phyloP scores from a whole-genome alignment of 2,329 filamentous ascomycete genomes.

The Lomentospora prolificans region DNA sequence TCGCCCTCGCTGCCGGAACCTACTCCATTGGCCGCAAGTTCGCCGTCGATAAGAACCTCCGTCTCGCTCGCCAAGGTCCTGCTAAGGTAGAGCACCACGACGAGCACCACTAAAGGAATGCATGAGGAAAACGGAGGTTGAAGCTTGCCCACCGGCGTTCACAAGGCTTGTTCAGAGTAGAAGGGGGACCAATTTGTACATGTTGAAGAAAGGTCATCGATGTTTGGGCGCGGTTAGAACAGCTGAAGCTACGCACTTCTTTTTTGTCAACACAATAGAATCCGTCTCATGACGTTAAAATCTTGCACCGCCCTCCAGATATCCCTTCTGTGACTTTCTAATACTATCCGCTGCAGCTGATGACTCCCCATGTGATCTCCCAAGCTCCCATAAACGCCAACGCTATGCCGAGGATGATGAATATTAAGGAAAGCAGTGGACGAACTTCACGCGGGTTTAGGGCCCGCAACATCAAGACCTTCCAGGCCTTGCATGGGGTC shows the following conservation, averaged over 20 bases:
- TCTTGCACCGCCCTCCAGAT: neutral
- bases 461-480: constrained; percentile 86
- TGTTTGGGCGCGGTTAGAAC: neutral
- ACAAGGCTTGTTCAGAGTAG: constrained; percentile 4
- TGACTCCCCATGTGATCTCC: neutral
- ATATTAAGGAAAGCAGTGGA: constrained; percentile 15
- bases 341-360: neutral
- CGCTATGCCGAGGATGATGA: constrained; percentile 31
- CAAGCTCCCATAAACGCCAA: constrained; percentile 28
- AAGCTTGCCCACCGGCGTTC: neutral
- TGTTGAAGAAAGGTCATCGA: constrained; percentile 1
- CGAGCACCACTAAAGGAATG: constrained; percentile 23
- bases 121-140: constrained; percentile 4
- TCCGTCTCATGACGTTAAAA: constrained; percentile 1
- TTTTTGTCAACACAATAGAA: constrained; percentile 3
- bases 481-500: constrained; percentile 97
- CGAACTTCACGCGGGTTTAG: constrained; percentile 56
- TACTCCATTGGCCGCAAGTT: constrained; percentile 83
- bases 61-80: constrained; percentile 62
- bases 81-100: constrained; percentile 25
- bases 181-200: constrained; percentile 6
- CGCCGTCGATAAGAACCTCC: constrained; percentile 81
- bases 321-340: neutral
- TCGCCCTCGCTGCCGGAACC: constrained; percentile 67
- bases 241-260: neutral